Evolutionary conservation across 2,329 filamentous ascomycete genomes (phyloP).

Genomic region (Fusarium compactum): DNA sequence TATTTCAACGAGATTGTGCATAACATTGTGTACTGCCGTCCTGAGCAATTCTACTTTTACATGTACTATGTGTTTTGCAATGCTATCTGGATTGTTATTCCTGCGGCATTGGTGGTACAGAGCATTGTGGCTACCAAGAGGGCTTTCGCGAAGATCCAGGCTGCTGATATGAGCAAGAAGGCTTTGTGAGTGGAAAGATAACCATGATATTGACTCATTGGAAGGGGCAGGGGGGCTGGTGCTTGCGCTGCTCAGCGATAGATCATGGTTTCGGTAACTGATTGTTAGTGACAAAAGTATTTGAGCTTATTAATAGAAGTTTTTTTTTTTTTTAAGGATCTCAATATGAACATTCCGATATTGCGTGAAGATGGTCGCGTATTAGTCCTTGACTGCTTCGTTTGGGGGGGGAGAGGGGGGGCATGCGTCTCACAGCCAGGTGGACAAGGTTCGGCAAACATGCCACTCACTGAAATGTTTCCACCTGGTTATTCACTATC

Average conservation of each 20-base stretch:
- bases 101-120: slow-evolving; percentile 50
- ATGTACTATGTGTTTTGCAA: slow-evolving; percentile 66
- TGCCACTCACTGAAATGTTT: too few species aligned
- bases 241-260: neutral
- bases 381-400: neutral
- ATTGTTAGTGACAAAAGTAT: neutral
- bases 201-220: neutral
- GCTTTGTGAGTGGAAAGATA: slow-evolving; percentile 8
- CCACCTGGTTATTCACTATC: too few species aligned
- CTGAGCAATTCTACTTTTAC: slow-evolving; percentile 65
- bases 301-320: neutral
- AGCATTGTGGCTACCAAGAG: slow-evolving; percentile 46
- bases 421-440: neutral
- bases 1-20: slow-evolving; percentile 56
- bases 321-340: neutral
- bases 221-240: neutral
- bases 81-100: slow-evolving; percentile 66
- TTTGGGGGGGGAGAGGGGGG: too few species aligned
- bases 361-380: neutral
- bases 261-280: neutral
- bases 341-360: neutral
- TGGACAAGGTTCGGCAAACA: too few species aligned
- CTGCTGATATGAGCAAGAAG: slow-evolving; percentile 45
- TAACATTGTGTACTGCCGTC: slow-evolving; percentile 61
- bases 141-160: slow-evolving; percentile 48